Conservation (phyloP, 2,329 filamentous ascomycete genomes). For the Pyricularia grisea region DNA sequence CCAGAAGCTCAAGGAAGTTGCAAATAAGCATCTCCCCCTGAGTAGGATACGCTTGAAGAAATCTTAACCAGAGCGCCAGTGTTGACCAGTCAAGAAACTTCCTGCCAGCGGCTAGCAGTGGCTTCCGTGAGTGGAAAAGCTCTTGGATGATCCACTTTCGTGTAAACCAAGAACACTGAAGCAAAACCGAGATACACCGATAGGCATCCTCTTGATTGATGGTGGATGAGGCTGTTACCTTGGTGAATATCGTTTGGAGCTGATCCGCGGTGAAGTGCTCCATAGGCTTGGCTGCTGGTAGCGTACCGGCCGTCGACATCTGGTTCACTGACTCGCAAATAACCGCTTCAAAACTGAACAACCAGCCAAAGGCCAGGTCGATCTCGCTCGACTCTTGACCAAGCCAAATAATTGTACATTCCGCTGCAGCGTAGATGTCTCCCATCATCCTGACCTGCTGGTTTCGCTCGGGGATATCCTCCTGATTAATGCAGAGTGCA, state of each 20-base stretch:
- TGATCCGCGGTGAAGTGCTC: neutral
- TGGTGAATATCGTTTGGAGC: neutral
- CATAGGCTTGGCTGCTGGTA: too few relatives aligned
- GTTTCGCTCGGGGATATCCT: constrained; percentile 9
- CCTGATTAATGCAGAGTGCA: constrained; percentile 12
- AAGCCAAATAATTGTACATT: neutral
- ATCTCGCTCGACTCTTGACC: neutral
- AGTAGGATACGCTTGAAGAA: neutral
- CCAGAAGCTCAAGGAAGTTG: too few relatives aligned
- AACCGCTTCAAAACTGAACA: neutral
- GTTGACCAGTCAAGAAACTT: neutral
- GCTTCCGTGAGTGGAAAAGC: neutral
- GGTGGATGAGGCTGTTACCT: too few relatives aligned
- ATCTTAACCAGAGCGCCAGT: neutral
- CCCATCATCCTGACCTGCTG: constrained; percentile 10
- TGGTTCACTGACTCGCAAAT: too few relatives aligned
- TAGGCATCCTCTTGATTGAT: too few relatives aligned
- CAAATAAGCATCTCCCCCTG: too few relatives aligned
- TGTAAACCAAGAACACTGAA: neutral
- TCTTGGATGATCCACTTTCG: neutral
- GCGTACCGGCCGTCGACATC: too few relatives aligned
- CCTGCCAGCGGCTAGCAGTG: neutral
- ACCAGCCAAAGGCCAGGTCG: neutral
- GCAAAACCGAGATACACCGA: neutral
- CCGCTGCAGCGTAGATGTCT: constrained; percentile 6